phyloP scores from a whole-genome alignment of 2,329 filamentous ascomycete species.

The Curvularia verruculosa region DNA sequence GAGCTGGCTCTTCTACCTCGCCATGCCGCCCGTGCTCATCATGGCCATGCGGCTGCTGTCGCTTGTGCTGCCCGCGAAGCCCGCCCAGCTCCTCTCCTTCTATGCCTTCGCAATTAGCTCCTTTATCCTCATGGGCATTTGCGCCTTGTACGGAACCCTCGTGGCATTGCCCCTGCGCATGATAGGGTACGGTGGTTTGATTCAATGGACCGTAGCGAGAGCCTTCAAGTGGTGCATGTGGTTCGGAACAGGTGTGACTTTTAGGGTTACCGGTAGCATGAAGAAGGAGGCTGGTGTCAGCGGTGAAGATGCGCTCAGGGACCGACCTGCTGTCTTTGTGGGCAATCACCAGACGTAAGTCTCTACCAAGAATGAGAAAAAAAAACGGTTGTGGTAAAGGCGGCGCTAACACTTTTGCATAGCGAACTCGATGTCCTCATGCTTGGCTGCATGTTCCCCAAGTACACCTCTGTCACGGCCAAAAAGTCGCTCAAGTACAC shows the following conservation, averaged over 20 bases:
- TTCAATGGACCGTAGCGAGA: slow-evolving; percentile 84
- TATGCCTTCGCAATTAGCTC: slow-evolving; percentile 65
- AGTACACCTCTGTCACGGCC: slow-evolving; percentile 89
- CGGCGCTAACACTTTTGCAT: slow-evolving; percentile 20
- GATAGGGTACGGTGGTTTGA: slow-evolving; percentile 73
- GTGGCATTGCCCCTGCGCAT: slow-evolving; percentile 74
- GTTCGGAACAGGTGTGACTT: slow-evolving; percentile 75
- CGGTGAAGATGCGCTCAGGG: slow-evolving; percentile 42
- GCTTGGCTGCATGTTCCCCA: slow-evolving; percentile 86
- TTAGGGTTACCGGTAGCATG: slow-evolving; percentile 64
- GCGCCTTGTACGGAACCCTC: slow-evolving; percentile 74
- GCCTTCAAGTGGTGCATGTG: slow-evolving; percentile 82
- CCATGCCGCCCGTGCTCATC: slow-evolving; percentile 34
- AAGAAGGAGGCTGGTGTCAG: slow-evolving; percentile 38
- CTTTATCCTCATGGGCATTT: slow-evolving; percentile 45
- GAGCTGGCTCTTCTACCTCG: slow-evolving; percentile 42
- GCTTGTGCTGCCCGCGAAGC: slow-evolving; percentile 35
- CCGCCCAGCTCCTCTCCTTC: slow-evolving; percentile 59
- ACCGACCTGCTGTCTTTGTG: slow-evolving; percentile 84
- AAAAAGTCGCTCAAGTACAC: slow-evolving; percentile 81
- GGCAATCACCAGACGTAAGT: slow-evolving; percentile 85
- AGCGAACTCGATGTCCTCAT: slow-evolving; percentile 89
- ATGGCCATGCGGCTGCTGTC: slow-evolving; percentile 39
- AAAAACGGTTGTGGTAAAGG: not conserved
- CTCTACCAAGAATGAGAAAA: not conserved